Percentiles rank a stretch among this genome's conserved stretches.
These are phyloP conservation scores for Globisporangium acanthophoron DNA, from an alignment of 352 stramenopile genomes.

Conservation along the genomic window DNA sequence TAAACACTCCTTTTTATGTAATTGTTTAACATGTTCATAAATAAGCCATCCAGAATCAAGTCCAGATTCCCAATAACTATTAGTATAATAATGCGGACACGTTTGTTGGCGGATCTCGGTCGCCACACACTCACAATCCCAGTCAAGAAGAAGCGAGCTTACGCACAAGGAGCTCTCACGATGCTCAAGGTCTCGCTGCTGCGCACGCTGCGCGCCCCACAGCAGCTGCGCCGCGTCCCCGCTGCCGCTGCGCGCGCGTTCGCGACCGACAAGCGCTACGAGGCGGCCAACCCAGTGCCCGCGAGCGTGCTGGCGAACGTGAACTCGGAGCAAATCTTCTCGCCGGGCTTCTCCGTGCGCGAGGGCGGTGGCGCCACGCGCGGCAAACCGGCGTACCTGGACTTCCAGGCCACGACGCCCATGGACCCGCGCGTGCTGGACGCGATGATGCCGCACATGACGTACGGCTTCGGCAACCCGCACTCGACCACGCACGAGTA, in stretches of 20 bases:
- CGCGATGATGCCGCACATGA: constrained; percentile 98
- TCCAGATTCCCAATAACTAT: too few species aligned
- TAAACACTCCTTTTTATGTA: too few species aligned
- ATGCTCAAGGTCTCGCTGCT: too few species aligned
- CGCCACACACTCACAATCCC: too few species aligned
- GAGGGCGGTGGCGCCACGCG: constrained; percentile 55
- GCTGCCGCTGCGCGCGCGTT: constrained; percentile 14
- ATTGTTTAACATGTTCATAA: too few species aligned
- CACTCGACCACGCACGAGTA: constrained; percentile 98
- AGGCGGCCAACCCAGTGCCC: constrained; percentile 71
- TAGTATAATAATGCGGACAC: too few species aligned
- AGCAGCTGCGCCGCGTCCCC: too few species aligned
- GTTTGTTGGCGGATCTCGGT: too few species aligned
- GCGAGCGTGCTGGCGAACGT: constrained; percentile 84
- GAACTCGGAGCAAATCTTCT: constrained; percentile 76
- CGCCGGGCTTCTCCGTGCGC: constrained; percentile 72
- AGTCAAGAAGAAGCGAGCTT: too few species aligned
- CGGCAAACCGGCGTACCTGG: constrained; percentile 90
- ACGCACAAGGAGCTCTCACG: too few species aligned
- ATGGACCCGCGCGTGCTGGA: constrained; percentile 98
- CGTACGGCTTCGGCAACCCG: constrained; percentile 96
- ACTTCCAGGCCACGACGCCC: constrained; percentile 97
- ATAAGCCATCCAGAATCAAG: too few species aligned
- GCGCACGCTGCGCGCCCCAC: too few species aligned
- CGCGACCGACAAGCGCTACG: constrained; percentile 77